phyloP scores from a whole-genome alignment of 2,329 filamentous ascomycete genomes.

The Pseudogymnoascus sp. region DNA sequence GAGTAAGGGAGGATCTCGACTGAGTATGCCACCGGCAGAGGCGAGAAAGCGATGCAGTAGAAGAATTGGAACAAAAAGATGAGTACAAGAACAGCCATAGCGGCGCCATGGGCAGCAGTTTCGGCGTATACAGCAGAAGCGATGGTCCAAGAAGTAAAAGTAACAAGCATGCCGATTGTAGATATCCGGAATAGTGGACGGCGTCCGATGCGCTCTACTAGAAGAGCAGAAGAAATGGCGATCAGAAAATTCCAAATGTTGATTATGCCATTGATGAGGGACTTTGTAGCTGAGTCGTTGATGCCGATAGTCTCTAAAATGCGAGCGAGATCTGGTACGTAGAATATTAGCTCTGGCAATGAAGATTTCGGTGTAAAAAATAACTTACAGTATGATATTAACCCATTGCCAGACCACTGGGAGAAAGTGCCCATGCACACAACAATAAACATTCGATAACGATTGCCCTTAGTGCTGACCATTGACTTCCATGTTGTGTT shows the following conservation, averaged over 20 bases:
- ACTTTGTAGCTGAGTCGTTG: slow-evolving; percentile 16
- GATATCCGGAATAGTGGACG: slow-evolving; percentile 17
- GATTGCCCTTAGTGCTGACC: not conserved
- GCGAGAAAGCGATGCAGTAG: slow-evolving; percentile 42
- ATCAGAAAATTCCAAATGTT: slow-evolving; percentile 31
- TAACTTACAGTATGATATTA: not conserved
- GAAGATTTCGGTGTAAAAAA: not conserved
- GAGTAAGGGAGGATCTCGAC: slow-evolving; percentile 36
- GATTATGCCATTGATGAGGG: slow-evolving; percentile 25
- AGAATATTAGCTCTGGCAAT: not conserved
- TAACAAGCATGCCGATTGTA: slow-evolving; percentile 26
- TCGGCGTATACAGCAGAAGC: slow-evolving; percentile 29
- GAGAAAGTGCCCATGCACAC: not conserved
- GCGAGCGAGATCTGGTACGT: slow-evolving; percentile 22
- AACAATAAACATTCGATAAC: not conserved
- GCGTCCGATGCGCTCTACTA: slow-evolving; percentile 34
- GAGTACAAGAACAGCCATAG: slow-evolving; percentile 34
- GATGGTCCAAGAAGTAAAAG: slow-evolving; percentile 33
- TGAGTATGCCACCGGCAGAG: slow-evolving; percentile 39
- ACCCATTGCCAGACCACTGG: slow-evolving; percentile 4
- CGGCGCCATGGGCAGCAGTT: slow-evolving; percentile 21
- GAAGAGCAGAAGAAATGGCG: slow-evolving; percentile 40
- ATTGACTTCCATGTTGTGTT: not conserved
- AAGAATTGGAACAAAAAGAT: slow-evolving; percentile 45
- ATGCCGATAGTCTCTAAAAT: slow-evolving; percentile 22